Evolutionary conservation across 164 flowering plant genomes (phyloP), one percentile per base, ranked within the genome.

Genomic region (Magnolia sinica): DNA sequence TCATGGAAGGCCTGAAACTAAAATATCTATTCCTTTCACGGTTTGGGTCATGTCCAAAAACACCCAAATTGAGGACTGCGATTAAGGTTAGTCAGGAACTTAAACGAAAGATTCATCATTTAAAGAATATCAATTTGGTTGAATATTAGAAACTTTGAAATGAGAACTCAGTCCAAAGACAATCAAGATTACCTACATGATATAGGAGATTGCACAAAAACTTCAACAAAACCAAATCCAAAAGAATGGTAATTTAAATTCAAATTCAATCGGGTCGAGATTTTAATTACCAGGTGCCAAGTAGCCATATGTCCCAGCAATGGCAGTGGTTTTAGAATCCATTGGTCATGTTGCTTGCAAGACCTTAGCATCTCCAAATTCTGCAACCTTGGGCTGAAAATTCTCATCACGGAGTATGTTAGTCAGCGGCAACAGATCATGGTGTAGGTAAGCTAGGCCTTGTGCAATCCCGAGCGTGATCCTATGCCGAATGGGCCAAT

Each of bases 231-330:
- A 37, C 7, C 45, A 37, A 37, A 37, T 5, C 3, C 45, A 1
- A 37, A 37, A 37, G 45, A 37, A 37, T 37, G 45, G 10, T 20
- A 65, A 65, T n/a, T 65, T 29, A 65, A 37, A 37, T 23, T 13
- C 22, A 10, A 65, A 20, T 29, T 29, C 9, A 22, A 29, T 31
- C 50, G 61, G 13, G 24, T 23, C 3, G 23, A 9, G 69, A 29
- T 63, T 55, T 16, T 52, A 64, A 55, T 68, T 91, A 94, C 99
- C 99, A 80, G 98, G 99, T 27, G 98, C 99, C 78, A 94, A 69
- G 86, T 96, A 94, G 10, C 99, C 98, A 69, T 91, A 96, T 9
- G 99, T 94, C 50, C 99, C 99, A 16, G 97, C 98, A 75, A 94
- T 81, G 75, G 95, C 91, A 0, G 94, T 87, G 1, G 94, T 87